Base-by-base conservation (phyloP, 106 monocot genomes). In the Allium fistulosum region DNA sequence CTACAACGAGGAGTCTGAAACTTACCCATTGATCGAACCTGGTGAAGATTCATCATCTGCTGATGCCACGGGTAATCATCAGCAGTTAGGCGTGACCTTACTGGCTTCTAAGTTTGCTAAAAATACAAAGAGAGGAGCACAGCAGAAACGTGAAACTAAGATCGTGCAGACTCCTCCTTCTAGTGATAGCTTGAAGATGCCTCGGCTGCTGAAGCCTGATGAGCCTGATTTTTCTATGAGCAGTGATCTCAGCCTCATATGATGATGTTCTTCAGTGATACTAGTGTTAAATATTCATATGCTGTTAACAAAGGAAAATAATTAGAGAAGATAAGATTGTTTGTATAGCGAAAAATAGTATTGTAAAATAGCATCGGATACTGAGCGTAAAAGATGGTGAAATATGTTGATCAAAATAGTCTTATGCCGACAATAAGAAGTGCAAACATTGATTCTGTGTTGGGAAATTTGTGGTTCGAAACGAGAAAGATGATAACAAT, bases 191-290 rank as follows among this genome's bases (percentile, higher is more conserved):
- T 68, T 93, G 58, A 89, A 89, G 72, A 76, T 92, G 82, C 87
- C 91, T 11, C 88, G 82, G 76, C 77, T 93, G 28, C 16, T 84
- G 79, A 93, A 93, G 66, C 93, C 93, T 5, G 83, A 93, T 18
- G 93, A 93, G 51, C 93, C 93, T 13, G 88, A 89, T 63, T 93
- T 93, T 72, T 93, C 81, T 1, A 26, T 81, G 53, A 76, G 53
- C 58, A 28, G 50, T 58, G 85, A 81, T 10, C 78, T 85, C 62
- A 71, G 58, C 48, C 57, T 69, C 57, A 69, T 69, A 69, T 69
- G 55, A 69, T 37, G 37, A 4, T 5, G 37, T 37, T 37, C 1
- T 37, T 37, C 37, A 2, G 37, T 5, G 37, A 37, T 37, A 5
- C 37, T 37, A 37, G 1, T 37, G 37, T 37, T 37, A 37, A 1